Evolutionary conservation across 208 protist species (phyloP).

Genomic region (Lotmaria passim): DNA sequence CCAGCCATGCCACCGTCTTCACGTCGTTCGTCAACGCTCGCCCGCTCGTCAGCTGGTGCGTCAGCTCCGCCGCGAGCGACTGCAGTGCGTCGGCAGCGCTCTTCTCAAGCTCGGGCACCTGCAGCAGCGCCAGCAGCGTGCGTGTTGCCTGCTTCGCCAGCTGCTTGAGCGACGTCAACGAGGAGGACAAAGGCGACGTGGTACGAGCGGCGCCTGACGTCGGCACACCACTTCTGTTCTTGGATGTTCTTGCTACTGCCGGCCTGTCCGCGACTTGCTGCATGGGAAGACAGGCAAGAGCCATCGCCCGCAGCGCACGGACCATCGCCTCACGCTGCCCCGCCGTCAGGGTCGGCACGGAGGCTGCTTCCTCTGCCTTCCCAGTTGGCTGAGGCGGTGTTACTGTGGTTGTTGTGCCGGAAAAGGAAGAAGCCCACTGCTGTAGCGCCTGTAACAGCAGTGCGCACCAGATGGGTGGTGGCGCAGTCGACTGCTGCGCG

Average conservation of each 20-base stretch:
- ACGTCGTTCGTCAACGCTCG: slow-evolving; percentile 30
- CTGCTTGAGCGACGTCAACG: slow-evolving; percentile 26
- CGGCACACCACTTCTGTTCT: background rate
- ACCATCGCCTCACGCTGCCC: slow-evolving; percentile 23
- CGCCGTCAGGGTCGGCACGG: background rate
- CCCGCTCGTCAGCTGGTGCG: slow-evolving; percentile 1
- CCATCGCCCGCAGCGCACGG: slow-evolving; percentile 30
- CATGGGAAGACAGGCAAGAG: slow-evolving; percentile 30
- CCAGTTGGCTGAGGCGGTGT: background rate
- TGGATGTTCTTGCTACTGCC: no score
- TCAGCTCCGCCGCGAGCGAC: slow-evolving; percentile 10
- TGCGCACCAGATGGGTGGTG: slow-evolving; percentile 31
- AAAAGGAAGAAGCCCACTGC: slow-evolving; percentile 16
- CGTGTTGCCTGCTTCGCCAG: slow-evolving; percentile 35
- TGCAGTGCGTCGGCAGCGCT: slow-evolving; percentile 7
- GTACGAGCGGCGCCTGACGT: no score
- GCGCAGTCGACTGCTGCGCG: slow-evolving; percentile 7
- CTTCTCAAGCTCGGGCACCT: slow-evolving; percentile 3
- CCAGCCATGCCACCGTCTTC: slow-evolving; percentile 34
- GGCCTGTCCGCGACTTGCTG: slow-evolving; percentile 19
- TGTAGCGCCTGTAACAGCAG: slow-evolving; percentile 46
- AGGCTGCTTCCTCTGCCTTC: background rate
- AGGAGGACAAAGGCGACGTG: background rate
- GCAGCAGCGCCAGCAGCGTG: slow-evolving; percentile 21
- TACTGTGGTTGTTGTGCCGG: slow-evolving; percentile 3